Conservation (phyloP, 768 basidiomycete species). For the Xerocomellus chrysenteron region DNA sequence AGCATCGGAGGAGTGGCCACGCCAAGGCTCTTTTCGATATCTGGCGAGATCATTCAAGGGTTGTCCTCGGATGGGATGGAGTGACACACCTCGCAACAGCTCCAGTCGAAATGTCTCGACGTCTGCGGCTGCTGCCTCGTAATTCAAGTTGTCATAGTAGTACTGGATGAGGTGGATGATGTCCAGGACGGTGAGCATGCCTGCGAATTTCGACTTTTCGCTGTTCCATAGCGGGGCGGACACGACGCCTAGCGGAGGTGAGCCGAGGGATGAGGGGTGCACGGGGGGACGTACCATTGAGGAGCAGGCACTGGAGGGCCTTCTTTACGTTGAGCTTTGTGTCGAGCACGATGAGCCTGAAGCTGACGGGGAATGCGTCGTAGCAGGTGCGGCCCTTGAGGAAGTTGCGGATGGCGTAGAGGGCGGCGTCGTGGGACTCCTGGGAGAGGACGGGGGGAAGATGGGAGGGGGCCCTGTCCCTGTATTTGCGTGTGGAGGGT, state of each 20-base stretch:
- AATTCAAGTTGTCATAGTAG: constrained; percentile 84
- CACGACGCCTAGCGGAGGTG: constrained; percentile 70
- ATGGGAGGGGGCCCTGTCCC: constrained; percentile 61
- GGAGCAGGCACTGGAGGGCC: constrained; percentile 81
- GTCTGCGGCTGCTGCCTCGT: constrained; percentile 82
- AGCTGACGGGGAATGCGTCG: constrained; percentile 97
- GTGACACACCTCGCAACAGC: constrained; percentile 73
- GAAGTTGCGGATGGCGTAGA: constrained; percentile 72
- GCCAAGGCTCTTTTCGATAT: constrained; percentile 89
- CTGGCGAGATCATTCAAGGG: constrained; percentile 41
- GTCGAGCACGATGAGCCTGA: constrained; percentile 94
- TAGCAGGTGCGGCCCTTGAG: constrained; percentile 86
- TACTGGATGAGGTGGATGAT: constrained; percentile 99
- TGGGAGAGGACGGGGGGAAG: constrained; percentile 48
- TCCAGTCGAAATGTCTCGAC: constrained; percentile 92
- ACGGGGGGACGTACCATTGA: constrained; percentile 56
- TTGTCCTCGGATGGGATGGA: constrained; percentile 6
- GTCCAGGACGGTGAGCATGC: constrained; percentile 99
- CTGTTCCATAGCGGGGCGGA: constrained; percentile 99
- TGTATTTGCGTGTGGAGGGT: constrained; percentile 52
- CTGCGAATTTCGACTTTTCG: constrained; percentile 87
- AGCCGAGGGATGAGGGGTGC: not conserved
- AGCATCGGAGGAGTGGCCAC: constrained; percentile 91
- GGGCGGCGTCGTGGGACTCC: constrained; percentile 69
- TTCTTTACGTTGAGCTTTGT: constrained; percentile 95